Conservation (phyloP, 2,329 filamentous ascomycete genomes). For the Metarhizium brunneum region DNA sequence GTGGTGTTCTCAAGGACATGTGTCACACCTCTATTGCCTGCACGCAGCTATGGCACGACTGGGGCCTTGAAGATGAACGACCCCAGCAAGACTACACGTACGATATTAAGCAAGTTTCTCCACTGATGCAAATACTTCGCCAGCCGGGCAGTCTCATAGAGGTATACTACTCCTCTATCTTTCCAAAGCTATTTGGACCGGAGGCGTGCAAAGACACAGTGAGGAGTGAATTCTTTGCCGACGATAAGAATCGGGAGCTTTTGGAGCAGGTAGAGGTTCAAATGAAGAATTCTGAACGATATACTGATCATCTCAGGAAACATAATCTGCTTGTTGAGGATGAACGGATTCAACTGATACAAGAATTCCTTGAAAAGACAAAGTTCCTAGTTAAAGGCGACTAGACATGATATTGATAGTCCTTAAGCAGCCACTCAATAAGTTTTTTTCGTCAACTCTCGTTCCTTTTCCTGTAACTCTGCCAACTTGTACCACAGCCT, state of each 20-base stretch:
- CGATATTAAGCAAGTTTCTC: not conserved
- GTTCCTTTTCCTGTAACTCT: too few species aligned
- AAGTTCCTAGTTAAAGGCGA: not conserved
- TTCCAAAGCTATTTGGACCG: not conserved
- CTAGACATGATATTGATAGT: not conserved
- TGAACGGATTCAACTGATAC: not conserved
- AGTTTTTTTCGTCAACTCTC: too few species aligned
- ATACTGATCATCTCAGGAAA: constrained; percentile 8
- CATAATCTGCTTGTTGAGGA: constrained; percentile 2
- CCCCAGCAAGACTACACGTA: not conserved
- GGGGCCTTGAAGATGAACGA: not conserved
- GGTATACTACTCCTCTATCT: not conserved
- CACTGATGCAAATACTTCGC: not conserved
- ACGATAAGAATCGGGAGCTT: not conserved
- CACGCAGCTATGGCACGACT: not conserved
- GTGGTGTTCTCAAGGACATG: not conserved
- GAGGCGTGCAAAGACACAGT: not conserved
- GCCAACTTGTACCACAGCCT: too few species aligned
- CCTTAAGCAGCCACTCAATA: not conserved
- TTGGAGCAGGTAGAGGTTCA: constrained; percentile 2
- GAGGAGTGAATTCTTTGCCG: not conserved
- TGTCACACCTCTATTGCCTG: not conserved
- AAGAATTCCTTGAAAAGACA: not conserved
- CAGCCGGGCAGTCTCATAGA: not conserved
- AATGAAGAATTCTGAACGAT: constrained; percentile 4